These are phyloP conservation scores for Pythium vanterpoolii DNA, from an alignment of 352 stramenopile species.

Conservation along the genomic window DNA sequence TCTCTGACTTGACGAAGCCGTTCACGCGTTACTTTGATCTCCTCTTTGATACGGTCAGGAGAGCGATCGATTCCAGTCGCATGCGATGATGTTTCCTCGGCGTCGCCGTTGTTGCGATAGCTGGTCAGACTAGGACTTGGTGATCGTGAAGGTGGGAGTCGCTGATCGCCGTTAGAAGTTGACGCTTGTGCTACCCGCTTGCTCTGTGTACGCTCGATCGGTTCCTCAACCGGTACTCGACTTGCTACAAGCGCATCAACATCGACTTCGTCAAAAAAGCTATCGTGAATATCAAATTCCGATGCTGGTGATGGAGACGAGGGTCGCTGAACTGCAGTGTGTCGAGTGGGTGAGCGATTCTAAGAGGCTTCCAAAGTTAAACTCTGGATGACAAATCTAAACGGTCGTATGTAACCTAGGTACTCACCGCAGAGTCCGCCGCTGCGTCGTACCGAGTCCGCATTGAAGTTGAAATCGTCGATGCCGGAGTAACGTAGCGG, in stretches of 20 bases:
- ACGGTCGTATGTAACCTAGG: neutral
- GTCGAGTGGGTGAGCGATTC: neutral
- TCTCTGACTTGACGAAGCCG: slow-evolving; percentile 66
- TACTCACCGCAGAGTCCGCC: neutral
- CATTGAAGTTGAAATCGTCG: neutral
- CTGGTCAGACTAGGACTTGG: neutral
- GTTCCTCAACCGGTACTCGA: neutral
- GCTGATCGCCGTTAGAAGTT: neutral
- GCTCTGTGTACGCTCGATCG: neutral
- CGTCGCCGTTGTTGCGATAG: neutral
- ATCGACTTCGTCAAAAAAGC: slow-evolving; percentile 25
- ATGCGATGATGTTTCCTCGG: neutral
- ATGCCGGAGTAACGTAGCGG: neutral
- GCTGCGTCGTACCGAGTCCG: neutral
- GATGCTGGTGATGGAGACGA: slow-evolving; percentile 7
- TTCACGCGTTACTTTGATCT: slow-evolving; percentile 63
- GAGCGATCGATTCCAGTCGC: neutral
- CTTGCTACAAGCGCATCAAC: slow-evolving; percentile 23
- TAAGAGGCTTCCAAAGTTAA: neutral
- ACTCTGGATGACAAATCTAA: neutral
- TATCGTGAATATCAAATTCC: slow-evolving; percentile 20
- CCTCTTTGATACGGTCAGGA: slow-evolving; percentile 20
- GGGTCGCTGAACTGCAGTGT: neutral
- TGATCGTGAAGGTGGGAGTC: neutral
- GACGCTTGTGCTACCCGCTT: neutral